Evolutionary conservation across 1,139 yeast species (phyloP).

Genomic region (Williopsis jadinii): DNA sequence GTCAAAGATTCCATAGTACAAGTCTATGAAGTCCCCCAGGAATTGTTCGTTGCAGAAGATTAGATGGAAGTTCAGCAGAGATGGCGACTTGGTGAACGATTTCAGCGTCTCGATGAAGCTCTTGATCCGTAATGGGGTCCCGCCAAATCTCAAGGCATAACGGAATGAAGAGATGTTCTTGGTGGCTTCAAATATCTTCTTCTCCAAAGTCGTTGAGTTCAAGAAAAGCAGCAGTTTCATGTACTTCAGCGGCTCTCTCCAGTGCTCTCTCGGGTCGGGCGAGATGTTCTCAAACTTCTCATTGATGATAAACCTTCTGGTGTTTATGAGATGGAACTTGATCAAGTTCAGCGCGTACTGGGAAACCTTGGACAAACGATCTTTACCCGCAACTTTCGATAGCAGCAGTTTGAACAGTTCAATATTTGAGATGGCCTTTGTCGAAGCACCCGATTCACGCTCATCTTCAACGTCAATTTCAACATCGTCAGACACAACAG

Average conservation of each 20-base stretch:
- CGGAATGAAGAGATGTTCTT: constrained; percentile 52
- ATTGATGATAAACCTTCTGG: constrained; percentile 26
- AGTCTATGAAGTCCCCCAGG: constrained; percentile 40
- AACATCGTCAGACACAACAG: constrained; percentile 3
- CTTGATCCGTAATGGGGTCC: constrained; percentile 52
- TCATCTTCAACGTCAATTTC: constrained; percentile 1
- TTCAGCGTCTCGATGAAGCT: constrained; percentile 19
- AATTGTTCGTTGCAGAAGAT: constrained; percentile 36
- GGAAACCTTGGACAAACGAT: constrained; percentile 57
- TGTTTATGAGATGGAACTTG: constrained; percentile 39
- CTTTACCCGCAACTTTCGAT: constrained; percentile 58
- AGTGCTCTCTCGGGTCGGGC: constrained; percentile 15
- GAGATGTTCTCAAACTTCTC: constrained; percentile 20
- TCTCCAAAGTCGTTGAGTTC: constrained; percentile 26
- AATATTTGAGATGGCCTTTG: constrained; percentile 17
- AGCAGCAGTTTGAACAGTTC: constrained; percentile 48
- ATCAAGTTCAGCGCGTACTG: constrained; percentile 53
- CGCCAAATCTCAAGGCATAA: constrained; percentile 66
- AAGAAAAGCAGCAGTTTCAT: constrained; percentile 21
- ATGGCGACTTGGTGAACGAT: constrained; percentile 9
- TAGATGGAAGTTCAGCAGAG: constrained; percentile 15
- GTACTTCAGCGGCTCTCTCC: constrained; percentile 19
- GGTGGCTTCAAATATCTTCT: constrained; percentile 38
- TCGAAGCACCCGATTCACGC: constrained; percentile 2
- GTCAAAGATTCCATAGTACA: constrained; percentile 60